A percentile compares a stretch with the other conserved stretches of the same genome.
Conservation (phyloP, 1,284 basidiomycete species). For the Hypsizygus ulmarius region DNA sequence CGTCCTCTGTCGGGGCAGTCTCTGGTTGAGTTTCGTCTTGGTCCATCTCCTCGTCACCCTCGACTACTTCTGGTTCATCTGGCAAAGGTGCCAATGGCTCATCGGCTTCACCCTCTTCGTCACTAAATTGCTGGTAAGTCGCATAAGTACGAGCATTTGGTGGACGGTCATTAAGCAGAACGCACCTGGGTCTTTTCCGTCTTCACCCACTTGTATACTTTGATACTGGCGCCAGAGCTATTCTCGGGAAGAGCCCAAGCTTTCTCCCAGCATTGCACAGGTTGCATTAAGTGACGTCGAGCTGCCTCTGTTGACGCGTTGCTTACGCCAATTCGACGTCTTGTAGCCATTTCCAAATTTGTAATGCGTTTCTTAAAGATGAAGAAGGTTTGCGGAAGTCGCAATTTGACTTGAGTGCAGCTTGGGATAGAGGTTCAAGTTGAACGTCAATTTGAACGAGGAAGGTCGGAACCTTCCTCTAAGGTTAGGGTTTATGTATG, state of each 20-base stretch:
- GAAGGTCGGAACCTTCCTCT: no score
- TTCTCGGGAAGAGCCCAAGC: slow-evolving; percentile 58
- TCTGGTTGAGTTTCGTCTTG: slow-evolving; percentile 45
- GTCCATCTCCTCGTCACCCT: slow-evolving; percentile 65
- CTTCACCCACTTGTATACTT: slow-evolving; percentile 70
- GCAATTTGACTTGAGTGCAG: neutral
- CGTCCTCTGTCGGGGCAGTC: slow-evolving; percentile 29
- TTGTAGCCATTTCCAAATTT: slow-evolving; percentile 54
- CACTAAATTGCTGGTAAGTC: slow-evolving; percentile 66
- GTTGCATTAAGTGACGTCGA: slow-evolving; percentile 76
- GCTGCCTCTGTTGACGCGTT: slow-evolving; percentile 74
- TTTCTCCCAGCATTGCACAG: slow-evolving; percentile 77
- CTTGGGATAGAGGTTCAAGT: neutral
- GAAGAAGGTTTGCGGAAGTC: neutral
- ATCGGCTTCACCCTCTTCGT: slow-evolving; percentile 73
- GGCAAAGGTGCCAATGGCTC: slow-evolving; percentile 75
- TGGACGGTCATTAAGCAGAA: slow-evolving; percentile 6
- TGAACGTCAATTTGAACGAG: no score
- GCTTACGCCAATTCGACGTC: slow-evolving; percentile 72
- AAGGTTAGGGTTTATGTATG: no score
- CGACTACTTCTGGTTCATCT: slow-evolving; percentile 65
- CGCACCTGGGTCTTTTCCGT: slow-evolving; percentile 70
- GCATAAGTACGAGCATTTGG: slow-evolving; percentile 6
- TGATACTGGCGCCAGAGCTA: slow-evolving; percentile 54
- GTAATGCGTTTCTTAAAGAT: neutral